These are phyloP conservation scores for Hyphodiscus sp. DNA, from an alignment of 2,329 filamentous ascomycete genomes.

Conservation along the genomic window DNA sequence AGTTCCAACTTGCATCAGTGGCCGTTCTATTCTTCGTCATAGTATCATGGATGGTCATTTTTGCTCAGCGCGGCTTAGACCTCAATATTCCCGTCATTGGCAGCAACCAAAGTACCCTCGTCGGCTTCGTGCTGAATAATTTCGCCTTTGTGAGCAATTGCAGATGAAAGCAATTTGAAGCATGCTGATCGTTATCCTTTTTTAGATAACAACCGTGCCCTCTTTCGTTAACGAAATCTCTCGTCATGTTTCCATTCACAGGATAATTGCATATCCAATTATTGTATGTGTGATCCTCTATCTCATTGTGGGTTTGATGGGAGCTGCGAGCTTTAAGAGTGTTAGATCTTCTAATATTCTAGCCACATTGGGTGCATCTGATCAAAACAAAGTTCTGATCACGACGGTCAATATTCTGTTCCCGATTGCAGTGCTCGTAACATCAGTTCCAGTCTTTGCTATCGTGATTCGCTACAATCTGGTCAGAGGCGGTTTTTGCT, in stretches of 20 bases:
- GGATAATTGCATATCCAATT: neutral
- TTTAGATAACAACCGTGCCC: neutral
- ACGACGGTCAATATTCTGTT: constrained; percentile 3
- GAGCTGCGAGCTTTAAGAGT: neutral
- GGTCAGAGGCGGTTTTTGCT: constrained; percentile 4
- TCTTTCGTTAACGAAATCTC: neutral
- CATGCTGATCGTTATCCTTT: neutral
- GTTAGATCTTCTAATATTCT: neutral
- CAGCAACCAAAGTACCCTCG: neutral
- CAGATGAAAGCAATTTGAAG: neutral
- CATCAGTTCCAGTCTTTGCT: constrained; percentile 5
- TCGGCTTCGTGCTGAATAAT: neutral
- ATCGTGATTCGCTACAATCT: constrained; percentile 6
- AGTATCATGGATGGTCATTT: neutral
- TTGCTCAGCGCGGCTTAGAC: neutral
- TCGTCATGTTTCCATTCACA: neutral
- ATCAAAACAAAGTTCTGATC: constrained; percentile 1
- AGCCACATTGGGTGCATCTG: constrained; percentile 1
- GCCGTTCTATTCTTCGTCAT: constrained; percentile 1
- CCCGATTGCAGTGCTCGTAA: constrained; percentile 2
- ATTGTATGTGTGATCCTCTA: neutral
- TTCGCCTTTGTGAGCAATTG: neutral
- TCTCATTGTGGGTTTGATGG: neutral
- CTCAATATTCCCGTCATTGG: neutral
- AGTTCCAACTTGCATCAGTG: constrained; percentile 2